Percentiles rank a stretch among this genome's conserved stretches.
Evolutionary conservation across 2,329 filamentous ascomycete species (phyloP).

Genomic region (Cylindrodendrum hubeiense): DNA sequence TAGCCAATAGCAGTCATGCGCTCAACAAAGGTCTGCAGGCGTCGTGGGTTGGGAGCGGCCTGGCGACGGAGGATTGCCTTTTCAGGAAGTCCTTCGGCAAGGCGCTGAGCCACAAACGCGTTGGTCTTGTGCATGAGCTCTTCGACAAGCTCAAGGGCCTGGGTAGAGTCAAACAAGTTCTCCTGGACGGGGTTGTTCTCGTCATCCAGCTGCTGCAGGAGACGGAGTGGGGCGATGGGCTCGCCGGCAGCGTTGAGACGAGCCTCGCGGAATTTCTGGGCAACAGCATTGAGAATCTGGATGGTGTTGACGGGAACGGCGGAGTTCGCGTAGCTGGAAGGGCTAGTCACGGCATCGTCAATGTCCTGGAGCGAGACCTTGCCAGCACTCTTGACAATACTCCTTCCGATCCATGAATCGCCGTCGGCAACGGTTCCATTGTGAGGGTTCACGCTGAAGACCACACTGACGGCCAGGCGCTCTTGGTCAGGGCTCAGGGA

Average conservation of each 20-base stretch:
- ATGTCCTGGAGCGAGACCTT: constrained; percentile 89
- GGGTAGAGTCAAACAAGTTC: constrained; percentile 93
- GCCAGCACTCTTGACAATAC: constrained; percentile 90
- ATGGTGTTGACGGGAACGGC: constrained; percentile 81
- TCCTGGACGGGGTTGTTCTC: constrained; percentile 97
- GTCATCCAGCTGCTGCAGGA: constrained; percentile 94
- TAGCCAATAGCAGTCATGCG: constrained; percentile 93
- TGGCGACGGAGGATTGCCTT: constrained; percentile 94
- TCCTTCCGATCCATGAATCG: constrained; percentile 93
- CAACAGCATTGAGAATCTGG: constrained; percentile 82
- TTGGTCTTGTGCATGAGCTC: constrained; percentile 96
- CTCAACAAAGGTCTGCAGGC: constrained; percentile 90
- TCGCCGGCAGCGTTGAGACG: constrained; percentile 85
- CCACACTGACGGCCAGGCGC: constrained; percentile 89
- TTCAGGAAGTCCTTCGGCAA: constrained; percentile 83
- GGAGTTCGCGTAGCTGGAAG: constrained; percentile 71
- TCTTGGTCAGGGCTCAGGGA: constrained; percentile 90
- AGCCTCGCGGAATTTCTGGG: constrained; percentile 90
- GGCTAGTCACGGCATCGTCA: constrained; percentile 80
- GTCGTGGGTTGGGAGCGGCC: constrained; percentile 84
- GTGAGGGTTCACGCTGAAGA: constrained; percentile 89
- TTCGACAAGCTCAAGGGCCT: constrained; percentile 92
- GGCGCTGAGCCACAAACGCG: constrained; percentile 86
- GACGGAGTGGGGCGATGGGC: constrained; percentile 85
- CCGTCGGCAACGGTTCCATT: constrained; percentile 85